Conservation (phyloP, 441 rosid species). For the Cnidoscolus chayamansa region DNA sequence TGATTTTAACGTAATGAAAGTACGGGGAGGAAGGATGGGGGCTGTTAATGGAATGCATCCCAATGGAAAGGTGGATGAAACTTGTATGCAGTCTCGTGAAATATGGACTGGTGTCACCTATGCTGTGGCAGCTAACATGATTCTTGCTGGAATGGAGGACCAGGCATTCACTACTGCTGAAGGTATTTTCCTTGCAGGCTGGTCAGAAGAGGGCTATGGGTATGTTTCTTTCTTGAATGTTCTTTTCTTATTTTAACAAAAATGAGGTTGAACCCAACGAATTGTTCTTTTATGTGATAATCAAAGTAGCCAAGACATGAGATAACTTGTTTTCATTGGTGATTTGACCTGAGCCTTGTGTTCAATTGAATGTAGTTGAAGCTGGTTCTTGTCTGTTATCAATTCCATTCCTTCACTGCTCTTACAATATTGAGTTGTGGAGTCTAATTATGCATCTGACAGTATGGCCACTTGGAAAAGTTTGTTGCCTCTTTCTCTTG, state of each 20-base stretch:
- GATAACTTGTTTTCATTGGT: neutral
- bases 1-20: slow-evolving; percentile 89
- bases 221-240: slow-evolving; percentile 31
- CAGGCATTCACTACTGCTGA: slow-evolving; percentile 85
- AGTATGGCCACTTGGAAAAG: neutral
- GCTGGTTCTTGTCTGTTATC: neutral
- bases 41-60: slow-evolving; percentile 99
- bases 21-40: slow-evolving; percentile 88
- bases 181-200: slow-evolving; percentile 87
- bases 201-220: slow-evolving; percentile 99
- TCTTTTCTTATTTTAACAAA: neutral
- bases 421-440: neutral
- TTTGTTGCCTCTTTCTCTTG: neutral
- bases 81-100: slow-evolving; percentile 99
- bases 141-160: slow-evolving; percentile 86
- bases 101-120: slow-evolving; percentile 97
- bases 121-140: slow-evolving; percentile 86
- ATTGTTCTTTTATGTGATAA: too few relatives aligned
- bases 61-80: slow-evolving; percentile 87
- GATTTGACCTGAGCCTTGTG: neutral
- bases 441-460: neutral
- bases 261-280: neutral
- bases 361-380: neutral
- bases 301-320: too few relatives aligned
- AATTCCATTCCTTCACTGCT: neutral